phyloP scores from a whole-genome alignment of 768 basidiomycete species.

The Gymnopilus junonius region DNA sequence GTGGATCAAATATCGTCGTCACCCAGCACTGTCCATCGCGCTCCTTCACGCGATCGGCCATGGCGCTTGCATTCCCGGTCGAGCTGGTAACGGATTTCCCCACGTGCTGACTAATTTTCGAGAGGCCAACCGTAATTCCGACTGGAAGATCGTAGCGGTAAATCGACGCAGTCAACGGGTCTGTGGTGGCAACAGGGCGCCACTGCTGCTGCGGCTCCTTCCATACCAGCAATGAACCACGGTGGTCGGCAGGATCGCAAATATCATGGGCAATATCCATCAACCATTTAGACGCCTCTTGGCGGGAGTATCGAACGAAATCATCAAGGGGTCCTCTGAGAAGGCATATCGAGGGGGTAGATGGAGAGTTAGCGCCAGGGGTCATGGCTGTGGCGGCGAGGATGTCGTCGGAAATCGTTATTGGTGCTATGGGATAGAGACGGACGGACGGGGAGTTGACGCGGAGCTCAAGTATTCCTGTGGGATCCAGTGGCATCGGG shows the following conservation, averaged over 20 bases:
- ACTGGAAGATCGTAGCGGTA: slow-evolving; percentile 9
- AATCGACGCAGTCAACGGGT: slow-evolving; percentile 1
- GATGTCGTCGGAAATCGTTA: slow-evolving; percentile 1
- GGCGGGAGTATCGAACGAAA: slow-evolving; percentile 4
- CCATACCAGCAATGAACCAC: too few relatives aligned
- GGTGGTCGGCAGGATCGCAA: too few relatives aligned
- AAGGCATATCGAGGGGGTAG: slow-evolving; percentile 1
- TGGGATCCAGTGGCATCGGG: not conserved
- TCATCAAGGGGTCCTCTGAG: slow-evolving; percentile 4
- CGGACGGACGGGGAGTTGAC: not conserved
- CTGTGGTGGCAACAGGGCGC: not conserved
- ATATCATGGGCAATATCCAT: slow-evolving; percentile 1
- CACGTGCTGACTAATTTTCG: too few relatives aligned
- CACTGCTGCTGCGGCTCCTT: not conserved
- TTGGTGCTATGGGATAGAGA: not conserved
- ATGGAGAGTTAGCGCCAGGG: not conserved
- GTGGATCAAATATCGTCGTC: too few relatives aligned
- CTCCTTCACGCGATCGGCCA: too few relatives aligned
- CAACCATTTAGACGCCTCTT: slow-evolving; percentile 7
- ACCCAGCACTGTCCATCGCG: too few relatives aligned
- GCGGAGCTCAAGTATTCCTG: not conserved
- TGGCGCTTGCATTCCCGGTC: too few relatives aligned
- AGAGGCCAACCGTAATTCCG: too few relatives aligned
- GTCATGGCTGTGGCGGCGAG: slow-evolving; percentile 1
- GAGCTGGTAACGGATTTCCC: too few relatives aligned